Evolutionary conservation across 805 yeast species (phyloP), one percentile per base, ranked within the genome.

Genomic region (Ogataea chonburiensis): DNA sequence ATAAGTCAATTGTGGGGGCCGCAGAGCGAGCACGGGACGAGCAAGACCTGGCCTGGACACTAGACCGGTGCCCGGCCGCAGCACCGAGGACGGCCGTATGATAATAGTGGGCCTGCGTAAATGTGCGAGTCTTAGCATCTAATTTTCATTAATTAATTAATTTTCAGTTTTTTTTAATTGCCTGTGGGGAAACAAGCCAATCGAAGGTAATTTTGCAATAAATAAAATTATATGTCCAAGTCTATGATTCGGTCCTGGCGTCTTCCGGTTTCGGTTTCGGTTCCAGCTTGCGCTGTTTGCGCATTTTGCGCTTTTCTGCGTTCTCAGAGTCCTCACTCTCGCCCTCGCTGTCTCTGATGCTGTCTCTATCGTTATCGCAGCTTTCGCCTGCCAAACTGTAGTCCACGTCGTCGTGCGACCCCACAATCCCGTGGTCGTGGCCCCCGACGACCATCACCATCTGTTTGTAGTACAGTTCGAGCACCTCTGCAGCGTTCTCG

Each of bases 371-470:
- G n/a, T n/a, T n/a, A n/a, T n/a, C n/a, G n/a, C n/a, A n/a, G n/a
- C n/a, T n/a, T n/a, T n/a, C n/a, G n/a, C n/a, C 15, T 2, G 23
- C 29, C 13, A 35, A 17, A 17, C 8, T 13, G 31, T 52, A 55
- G 3, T 47, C 37, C 2, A 46, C 34, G 27, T 53, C 52, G 38
- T 57, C 64, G 31, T 48, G 58, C 24, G 16, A 55, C 16, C 66
- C 70, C 27, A 34, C 37, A 9, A 17, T 15, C 15, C 29, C 39
- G 32, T 24, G 17, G 4, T 29, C 25, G 15, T 12, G 25, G 5
- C 50, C 57, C 2, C 82, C 82, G 4, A 75, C 75, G 14, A 76
- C 45, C 16, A 61, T 61, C 8, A 75, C 63, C 68, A 76, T 73
- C 42, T 70, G 67, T 22, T 55, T 58, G 40, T 75, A 77, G 41